These are phyloP conservation scores for Hura crepitans DNA, from an alignment of 441 rosid species.

Conservation along the genomic window DNA sequence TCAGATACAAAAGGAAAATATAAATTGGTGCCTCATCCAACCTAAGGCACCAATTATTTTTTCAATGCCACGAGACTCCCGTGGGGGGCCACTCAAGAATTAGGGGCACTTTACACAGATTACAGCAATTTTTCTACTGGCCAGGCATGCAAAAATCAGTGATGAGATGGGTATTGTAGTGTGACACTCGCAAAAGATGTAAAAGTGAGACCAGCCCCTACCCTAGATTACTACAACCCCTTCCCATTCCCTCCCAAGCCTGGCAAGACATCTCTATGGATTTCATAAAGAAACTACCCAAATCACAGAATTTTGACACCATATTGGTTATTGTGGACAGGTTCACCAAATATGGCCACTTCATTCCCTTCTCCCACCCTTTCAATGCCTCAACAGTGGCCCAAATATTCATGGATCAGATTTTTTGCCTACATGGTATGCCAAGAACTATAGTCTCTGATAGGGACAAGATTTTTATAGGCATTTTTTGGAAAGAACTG, in stretches of 20 bases:
- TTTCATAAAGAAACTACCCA: no score
- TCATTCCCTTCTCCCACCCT: no score
- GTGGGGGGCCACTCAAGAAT: background rate
- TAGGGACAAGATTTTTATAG: background rate
- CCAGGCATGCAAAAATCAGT: background rate
- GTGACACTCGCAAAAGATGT: background rate
- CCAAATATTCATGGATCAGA: background rate
- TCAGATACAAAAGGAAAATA: no score
- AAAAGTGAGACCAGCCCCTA: background rate
- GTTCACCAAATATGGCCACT: background rate
- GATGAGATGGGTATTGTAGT: background rate
- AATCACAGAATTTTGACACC: background rate
- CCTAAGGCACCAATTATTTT: background rate
- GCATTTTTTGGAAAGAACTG: background rate
- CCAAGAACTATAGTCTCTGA: background rate
- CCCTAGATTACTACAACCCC: background rate
- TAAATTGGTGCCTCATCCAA: no score
- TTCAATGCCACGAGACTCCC: background rate
- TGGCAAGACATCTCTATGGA: no score
- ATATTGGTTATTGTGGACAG: background rate
- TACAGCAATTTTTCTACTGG: background rate
- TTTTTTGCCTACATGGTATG: background rate
- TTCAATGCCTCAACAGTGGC: no score
- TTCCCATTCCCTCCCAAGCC: background rate
- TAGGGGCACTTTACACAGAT: background rate